A percentile compares a stretch with the other conserved stretches of the same genome.
phyloP scores from a whole-genome alignment of 2,329 filamentous ascomycete species.

The Aspergillus ochraceoroseus region DNA sequence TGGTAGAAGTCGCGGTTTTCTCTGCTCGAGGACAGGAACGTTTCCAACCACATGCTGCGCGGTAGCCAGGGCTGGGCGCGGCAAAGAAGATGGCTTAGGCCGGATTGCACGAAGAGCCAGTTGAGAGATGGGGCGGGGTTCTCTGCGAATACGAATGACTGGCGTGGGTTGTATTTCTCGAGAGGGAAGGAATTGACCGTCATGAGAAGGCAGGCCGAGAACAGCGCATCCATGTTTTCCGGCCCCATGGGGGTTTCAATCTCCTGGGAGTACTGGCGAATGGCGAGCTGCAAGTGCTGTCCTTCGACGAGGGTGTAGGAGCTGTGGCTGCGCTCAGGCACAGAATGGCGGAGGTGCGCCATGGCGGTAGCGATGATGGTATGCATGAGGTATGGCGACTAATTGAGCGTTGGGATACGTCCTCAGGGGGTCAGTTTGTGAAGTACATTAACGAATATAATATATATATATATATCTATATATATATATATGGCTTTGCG shows the following conservation, averaged over 20 bases:
- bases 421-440: background rate
- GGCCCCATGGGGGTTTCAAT: constrained; percentile 23
- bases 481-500: no score
- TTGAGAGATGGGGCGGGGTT: constrained; percentile 29
- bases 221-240: constrained; percentile 38
- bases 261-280: constrained; percentile 34
- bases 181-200: constrained; percentile 34
- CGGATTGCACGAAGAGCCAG: constrained; percentile 37
- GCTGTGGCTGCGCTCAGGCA: constrained; percentile 24
- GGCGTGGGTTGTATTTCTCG: constrained; percentile 28
- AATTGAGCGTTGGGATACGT: constrained; percentile 10
- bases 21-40: constrained; percentile 29
- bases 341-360: constrained; percentile 28
- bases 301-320: constrained; percentile 29
- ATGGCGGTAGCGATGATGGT: constrained; percentile 32
- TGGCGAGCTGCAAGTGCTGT: constrained; percentile 39
- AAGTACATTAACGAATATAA: no score
- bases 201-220: constrained; percentile 38
- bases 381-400: constrained; percentile 40
- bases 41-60: constrained; percentile 35
- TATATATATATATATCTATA: no score
- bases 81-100: constrained; percentile 31
- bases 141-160: constrained; percentile 37
- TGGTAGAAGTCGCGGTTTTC: constrained; percentile 28
- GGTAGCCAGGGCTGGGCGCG: constrained; percentile 24